Base-by-base conservation (phyloP, 371 early-diverging fungal species). In the Mortierella sp. region DNA sequence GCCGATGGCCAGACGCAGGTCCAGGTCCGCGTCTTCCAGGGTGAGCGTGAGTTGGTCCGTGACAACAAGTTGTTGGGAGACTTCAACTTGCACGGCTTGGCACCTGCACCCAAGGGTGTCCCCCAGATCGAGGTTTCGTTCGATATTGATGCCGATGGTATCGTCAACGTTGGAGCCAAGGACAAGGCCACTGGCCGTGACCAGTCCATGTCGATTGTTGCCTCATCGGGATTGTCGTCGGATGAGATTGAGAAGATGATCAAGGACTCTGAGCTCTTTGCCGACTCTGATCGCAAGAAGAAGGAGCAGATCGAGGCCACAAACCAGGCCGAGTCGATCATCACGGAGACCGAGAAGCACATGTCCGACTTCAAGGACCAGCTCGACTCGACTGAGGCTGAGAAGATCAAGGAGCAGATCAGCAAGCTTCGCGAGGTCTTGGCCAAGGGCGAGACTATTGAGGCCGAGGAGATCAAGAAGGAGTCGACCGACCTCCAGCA, bases 61-160 rank as follows among this genome's bases (percentile, higher is more conserved):
- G 97, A 99, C 87, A 99, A 99, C 91, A 98, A 98, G 86, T 84
- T 96, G 49, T 86, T 99, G 57, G 99, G 99, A 58, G 93, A 97
- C 84, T 95, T 99, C 87, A 94, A 96, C 85, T 89, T 99, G 66
- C 87, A 88, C 37, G 94, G 93, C 49, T 86, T 94, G 57, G 93
- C 93, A 42, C 95, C 94, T 50, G 93, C 94, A n/a, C 95, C 97
- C 73, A 90, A 93, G 89, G 96, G 99, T 81, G 89, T 94, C 54
- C 96, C 99, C 70, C 89, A 95, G 80, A 84, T 95, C 63, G 92
- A 94, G 81, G 99, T 99, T 56, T 93, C 97, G 47, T 99, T 99
- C 83, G 98, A 99, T 80, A 96, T 99, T 80, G 99, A 99, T 86
- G 97, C 99, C 31, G 97, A 99, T 82, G 99, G 99, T 83, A 99